phyloP scores from a whole-genome alignment of 257 asterid genomes.

The Parsonsia alboflavescens region DNA sequence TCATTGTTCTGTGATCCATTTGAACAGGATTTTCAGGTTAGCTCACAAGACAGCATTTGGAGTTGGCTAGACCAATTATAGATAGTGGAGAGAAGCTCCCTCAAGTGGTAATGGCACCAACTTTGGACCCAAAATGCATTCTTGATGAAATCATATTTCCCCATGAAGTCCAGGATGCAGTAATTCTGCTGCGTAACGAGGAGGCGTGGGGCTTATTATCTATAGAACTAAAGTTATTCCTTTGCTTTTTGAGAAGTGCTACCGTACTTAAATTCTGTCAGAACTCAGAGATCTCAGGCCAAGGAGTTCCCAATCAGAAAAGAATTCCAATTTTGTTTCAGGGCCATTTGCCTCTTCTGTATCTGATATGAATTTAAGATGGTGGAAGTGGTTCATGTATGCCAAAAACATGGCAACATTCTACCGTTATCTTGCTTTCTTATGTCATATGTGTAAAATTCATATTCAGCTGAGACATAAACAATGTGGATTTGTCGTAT shows the following conservation, averaged over 20 bases:
- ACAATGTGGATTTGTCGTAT: neutral
- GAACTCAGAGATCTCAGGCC: neutral
- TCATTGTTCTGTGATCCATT: neutral
- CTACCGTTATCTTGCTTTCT: neutral
- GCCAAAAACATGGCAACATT: neutral
- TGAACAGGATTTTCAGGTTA: constrained; percentile 52
- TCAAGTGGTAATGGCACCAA: neutral
- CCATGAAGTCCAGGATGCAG: neutral
- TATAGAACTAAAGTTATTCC: neutral
- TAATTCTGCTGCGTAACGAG: neutral
- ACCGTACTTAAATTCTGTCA: neutral
- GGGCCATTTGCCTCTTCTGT: neutral
- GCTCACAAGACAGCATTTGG: constrained; percentile 56
- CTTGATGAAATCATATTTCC: neutral
- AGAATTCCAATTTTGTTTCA: constrained; percentile 8
- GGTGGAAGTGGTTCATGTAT: neutral
- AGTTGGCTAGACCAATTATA: constrained; percentile 45
- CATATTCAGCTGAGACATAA: neutral
- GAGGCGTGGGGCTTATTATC: neutral
- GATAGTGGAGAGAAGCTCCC: constrained; percentile 1
- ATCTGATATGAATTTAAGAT: neutral
- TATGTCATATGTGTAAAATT: neutral
- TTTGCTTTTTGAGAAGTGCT: neutral
- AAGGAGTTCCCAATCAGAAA: neutral
- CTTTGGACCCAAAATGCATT: neutral